Evolutionary conservation across 306 rosid species (phyloP), one percentile per base, ranked within the genome.

Genomic region (Herpetospermum pedunculosum): DNA sequence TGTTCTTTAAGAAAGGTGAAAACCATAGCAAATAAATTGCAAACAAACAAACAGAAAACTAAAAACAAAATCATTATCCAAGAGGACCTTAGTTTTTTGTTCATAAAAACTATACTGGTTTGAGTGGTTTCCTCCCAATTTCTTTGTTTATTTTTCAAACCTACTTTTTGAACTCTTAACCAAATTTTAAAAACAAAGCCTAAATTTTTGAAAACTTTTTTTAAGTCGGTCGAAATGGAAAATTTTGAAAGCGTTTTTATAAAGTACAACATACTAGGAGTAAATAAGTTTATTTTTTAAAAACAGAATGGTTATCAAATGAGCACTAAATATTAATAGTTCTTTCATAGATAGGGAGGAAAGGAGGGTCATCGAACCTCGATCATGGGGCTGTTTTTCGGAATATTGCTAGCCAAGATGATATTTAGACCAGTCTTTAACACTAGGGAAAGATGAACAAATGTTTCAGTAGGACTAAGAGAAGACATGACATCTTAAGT

Each of bases 371-470:
- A 5, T 70, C 76, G 65, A 26, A 91, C 97, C 97, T 91, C 96
- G 78, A 94, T 64, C 86, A 89, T 75, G 55, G 97, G 87, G 65
- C 72, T 83, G 62, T 85, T 91, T 77, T 91, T 89, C 0, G 96
- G 99, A 60, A 94, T 87, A 78, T 85, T 84, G 84, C 92, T 91
- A 79, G 97, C 92, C 89, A 94, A 77, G 64, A 94, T 70, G 74
- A 94, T 80, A 80, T 82, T 88, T 58, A 88, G 87, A 72, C 96
- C 92, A 16, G 96, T 89, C 88, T 87, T 94, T 41, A 84, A 83
- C 80, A 87, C 97, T 89, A 80, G 11, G 9, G 70, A 21, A 80
- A 84, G 78, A 12, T 30, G 69, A 35, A 58, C 19, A 26, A 21
- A 67, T 2, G 21, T 44, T 78, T 46, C 3, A 65, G 29, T 5